phyloP scores from a whole-genome alignment of 257 asterid genomes.

The Nicotiana noctiflora region DNA sequence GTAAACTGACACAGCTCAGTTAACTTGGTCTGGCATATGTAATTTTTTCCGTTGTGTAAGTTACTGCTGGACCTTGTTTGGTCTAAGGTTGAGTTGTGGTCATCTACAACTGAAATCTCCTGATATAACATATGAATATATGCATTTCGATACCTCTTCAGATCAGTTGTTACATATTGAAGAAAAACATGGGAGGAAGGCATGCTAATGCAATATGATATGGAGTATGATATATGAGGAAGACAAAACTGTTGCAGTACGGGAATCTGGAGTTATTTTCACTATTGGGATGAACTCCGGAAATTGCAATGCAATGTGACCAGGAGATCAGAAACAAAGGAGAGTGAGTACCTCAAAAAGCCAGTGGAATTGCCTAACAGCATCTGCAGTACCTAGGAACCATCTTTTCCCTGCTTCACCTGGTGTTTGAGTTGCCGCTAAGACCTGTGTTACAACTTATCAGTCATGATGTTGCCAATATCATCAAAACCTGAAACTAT shows the following conservation, averaged over 20 bases:
- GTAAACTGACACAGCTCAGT: neutral
- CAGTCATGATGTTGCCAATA: neutral
- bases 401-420: conserved; percentile 84
- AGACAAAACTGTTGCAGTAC: neutral
- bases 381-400: conserved; percentile 99
- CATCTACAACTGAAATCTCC: neutral
- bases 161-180: neutral
- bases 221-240: neutral
- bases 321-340: neutral
- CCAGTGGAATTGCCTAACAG: conserved; percentile 95
- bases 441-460: conserved; percentile 40
- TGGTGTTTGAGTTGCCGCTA: conserved; percentile 97
- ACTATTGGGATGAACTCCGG: neutral
- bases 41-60: neutral
- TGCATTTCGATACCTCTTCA: neutral
- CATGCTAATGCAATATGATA: neutral
- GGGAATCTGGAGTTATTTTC: neutral
- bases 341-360: conserved; percentile 71
- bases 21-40: neutral
- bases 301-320: neutral
- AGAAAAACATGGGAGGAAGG: neutral
- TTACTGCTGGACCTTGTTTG: neutral
- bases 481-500: neutral
- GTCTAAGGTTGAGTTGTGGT: neutral
- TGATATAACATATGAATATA: neutral